Base-by-base conservation (phyloP, 805 yeast genomes). In the Gaillardinia entomophila region DNA sequence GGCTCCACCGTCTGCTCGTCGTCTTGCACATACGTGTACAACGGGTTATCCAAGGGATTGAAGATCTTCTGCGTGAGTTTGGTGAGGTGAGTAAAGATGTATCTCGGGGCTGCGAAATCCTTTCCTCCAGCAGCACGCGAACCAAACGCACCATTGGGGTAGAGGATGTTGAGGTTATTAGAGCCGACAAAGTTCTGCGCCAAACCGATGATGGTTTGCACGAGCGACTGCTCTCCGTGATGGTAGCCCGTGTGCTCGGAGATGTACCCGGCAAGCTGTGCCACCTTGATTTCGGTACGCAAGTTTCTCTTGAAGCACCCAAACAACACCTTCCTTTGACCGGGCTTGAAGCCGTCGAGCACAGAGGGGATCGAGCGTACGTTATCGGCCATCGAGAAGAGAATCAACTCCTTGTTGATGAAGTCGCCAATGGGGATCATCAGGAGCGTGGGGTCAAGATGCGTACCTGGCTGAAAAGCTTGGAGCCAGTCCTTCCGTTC, bases 81-180 rank as follows among this genome's bases (percentile, higher is more conserved):
- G 34, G 75, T 77, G 42, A 92, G 63, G 49, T 85, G 88, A 0
- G 98, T 92, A 57, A 75, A 85, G 55, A 92, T 89, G 67, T 92
- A 92, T 74, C 98, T 89, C 28, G 96, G 81, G 17, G 97, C 97
- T n/a, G 97, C 84, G 12, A 89, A 92, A 67, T 92, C 98, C 57
- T 92, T 92, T 66, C 98, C 98, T 59, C 98, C 98, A 16, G 86
- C 72, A 16, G 92, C 89, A 62, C 98, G 78, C 1, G 96, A 80
- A 73, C 98, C 98, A 55, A 92, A 92, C 22, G 87, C 81, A 70
- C 98, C 98, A 55, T 82, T 84, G 29, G 98, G 98, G 53, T 77
- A 72, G 48, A 92, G 65, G 32, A 87, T 51, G 55, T 92, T 83
- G 46, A 92, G 62, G 51, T 92, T 92, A 51, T 92, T 92, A 6